A percentile compares a stretch with the other conserved stretches of the same genome.
These are phyloP conservation scores for Chaetomiaceae sp. DNA, from an alignment of 2,329 filamentous ascomycete species.

Conservation along the genomic window DNA sequence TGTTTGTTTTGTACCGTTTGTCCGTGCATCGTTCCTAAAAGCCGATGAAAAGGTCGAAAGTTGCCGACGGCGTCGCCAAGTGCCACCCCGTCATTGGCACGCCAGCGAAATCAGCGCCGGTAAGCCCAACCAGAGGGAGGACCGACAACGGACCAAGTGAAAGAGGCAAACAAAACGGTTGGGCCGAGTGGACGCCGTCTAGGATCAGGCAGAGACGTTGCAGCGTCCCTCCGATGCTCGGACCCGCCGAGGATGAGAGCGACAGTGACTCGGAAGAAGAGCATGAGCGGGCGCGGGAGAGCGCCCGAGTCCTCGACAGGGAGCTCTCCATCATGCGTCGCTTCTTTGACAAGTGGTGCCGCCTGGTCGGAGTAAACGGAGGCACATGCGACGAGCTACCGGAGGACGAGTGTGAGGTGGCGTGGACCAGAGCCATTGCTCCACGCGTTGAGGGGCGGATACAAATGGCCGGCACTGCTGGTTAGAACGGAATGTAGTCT, in stretches of 20 bases:
- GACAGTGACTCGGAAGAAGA: slow-evolving; percentile 30
- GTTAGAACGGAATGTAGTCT: neutral
- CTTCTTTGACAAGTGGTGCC: slow-evolving; percentile 70
- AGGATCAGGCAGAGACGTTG: slow-evolving; percentile 35
- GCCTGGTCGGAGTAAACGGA: slow-evolving; percentile 58
- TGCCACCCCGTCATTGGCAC: slow-evolving; percentile 22
- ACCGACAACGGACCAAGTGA: neutral
- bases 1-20: neutral
- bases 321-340: slow-evolving; percentile 63
- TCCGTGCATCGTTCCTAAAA: neutral
- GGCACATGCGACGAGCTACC: slow-evolving; percentile 51
- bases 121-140: neutral
- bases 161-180: slow-evolving; percentile 24
- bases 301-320: slow-evolving; percentile 44
- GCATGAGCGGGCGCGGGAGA: slow-evolving; percentile 31
- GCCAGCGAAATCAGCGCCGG: neutral
- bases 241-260: slow-evolving; percentile 32
- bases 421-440: slow-evolving; percentile 78
- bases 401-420: slow-evolving; percentile 56
- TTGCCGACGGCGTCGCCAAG: slow-evolving; percentile 16
- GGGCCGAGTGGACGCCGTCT: slow-evolving; percentile 37
- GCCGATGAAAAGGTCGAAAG: slow-evolving; percentile 11
- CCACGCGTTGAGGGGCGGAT: slow-evolving; percentile 77
- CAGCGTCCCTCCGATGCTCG: slow-evolving; percentile 36
- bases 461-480: slow-evolving; percentile 32